phyloP scores from a whole-genome alignment of 106 monocot species.

The Xerophyta viscosa region DNA sequence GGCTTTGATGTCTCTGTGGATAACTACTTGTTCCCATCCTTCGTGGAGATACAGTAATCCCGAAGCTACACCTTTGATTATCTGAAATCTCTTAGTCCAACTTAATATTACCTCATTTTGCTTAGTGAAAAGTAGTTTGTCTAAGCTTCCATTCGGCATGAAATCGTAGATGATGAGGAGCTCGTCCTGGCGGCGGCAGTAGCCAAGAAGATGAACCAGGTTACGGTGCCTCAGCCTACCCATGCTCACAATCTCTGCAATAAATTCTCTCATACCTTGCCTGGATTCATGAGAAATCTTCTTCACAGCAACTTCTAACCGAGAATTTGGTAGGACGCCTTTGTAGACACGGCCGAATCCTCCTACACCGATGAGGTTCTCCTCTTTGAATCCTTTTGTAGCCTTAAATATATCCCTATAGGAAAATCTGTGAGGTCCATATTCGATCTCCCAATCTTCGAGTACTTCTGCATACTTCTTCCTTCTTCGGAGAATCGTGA shows the following conservation, averaged over 20 bases:
- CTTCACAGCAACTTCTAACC: no score
- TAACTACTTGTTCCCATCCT: neutral
- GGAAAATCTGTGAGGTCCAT: conserved; percentile 1
- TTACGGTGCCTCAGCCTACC: conserved; percentile 3
- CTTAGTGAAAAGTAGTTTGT: no score
- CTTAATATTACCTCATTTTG: no score
- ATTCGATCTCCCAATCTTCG: conserved; percentile 3
- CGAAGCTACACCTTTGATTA: neutral
- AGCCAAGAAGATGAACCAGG: conserved; percentile 2
- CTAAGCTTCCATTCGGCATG: no score
- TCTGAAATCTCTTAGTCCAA: neutral
- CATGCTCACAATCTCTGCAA: no score
- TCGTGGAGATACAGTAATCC: neutral
- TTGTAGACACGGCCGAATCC: no score
- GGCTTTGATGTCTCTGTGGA: conserved; percentile 1
- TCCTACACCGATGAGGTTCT: neutral
- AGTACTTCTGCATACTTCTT: neutral
- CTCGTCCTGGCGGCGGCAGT: conserved; percentile 5
- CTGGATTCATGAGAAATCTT: no score
- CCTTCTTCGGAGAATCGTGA: neutral
- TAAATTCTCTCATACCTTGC: no score
- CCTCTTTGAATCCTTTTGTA: neutral
- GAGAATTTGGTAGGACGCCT: no score
- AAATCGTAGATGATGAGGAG: no score
- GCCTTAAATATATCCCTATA: neutral